These are phyloP conservation scores for Luzula sylvatica DNA, from an alignment of 176 grass and related monocot species.

Conservation along the genomic window DNA sequence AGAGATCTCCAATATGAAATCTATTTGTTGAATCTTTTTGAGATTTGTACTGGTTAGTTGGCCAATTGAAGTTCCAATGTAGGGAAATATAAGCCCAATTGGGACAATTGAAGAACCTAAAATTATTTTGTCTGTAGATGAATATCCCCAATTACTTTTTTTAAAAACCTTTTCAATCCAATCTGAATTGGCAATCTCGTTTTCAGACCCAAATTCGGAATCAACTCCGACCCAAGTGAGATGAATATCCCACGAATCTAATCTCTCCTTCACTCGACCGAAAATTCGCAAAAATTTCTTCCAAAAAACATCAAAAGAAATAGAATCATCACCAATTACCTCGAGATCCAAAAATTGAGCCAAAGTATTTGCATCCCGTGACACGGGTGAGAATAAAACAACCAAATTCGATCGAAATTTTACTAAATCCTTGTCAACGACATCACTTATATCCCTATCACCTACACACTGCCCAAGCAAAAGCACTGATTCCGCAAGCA, in stretches of 20 bases:
- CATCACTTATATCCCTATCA: slow-evolving; percentile 4
- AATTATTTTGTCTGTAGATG: slow-evolving; percentile 29
- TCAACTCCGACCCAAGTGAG: slow-evolving; percentile 27
- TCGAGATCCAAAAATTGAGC: slow-evolving; percentile 15
- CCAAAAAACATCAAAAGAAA: slow-evolving; percentile 13
- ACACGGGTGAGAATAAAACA: slow-evolving; percentile 19
- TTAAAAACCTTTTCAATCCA: slow-evolving; percentile 19
- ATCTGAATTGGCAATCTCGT: background rate
- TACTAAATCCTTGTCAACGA: slow-evolving; percentile 6
- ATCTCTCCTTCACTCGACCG: slow-evolving; percentile 26
- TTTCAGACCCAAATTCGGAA: slow-evolving; percentile 1
- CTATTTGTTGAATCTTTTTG: background rate
- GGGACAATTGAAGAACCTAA: slow-evolving; percentile 31
- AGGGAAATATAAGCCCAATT: slow-evolving; percentile 29
- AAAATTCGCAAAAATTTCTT: slow-evolving; percentile 19
- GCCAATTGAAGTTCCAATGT: slow-evolving; percentile 16
- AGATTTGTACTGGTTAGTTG: background rate
- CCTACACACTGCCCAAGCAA: slow-evolving; percentile 30
- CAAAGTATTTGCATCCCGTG: slow-evolving; percentile 1
- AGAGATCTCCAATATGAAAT: slow-evolving; percentile 25
- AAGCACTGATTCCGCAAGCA: slow-evolving; percentile 25
- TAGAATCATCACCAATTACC: background rate
- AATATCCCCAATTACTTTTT: slow-evolving; percentile 29
- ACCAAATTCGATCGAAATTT: slow-evolving; percentile 24
- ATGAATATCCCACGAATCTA: slow-evolving; percentile 20